These are phyloP conservation scores for Taiozyma sp. DNA, from an alignment of 1,139 yeast species.

Conservation along the genomic window DNA sequence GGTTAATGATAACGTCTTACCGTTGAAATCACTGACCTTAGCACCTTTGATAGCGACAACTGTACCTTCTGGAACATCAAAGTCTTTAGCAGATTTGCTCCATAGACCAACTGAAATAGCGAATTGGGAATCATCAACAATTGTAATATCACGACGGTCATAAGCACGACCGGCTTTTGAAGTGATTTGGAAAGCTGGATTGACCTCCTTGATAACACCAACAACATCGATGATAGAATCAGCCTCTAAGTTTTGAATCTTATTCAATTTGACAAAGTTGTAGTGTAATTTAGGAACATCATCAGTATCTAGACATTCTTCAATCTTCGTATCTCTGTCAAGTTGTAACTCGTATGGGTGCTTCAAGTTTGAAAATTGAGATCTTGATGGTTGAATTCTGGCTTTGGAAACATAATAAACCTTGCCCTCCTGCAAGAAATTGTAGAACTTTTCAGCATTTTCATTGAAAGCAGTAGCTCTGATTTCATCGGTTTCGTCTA, in stretches of 20 bases:
- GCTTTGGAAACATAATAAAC: slow-evolving; percentile 84
- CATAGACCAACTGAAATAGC: slow-evolving; percentile 82
- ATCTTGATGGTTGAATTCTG: slow-evolving; percentile 77
- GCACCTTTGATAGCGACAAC: slow-evolving; percentile 93
- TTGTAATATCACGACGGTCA: slow-evolving; percentile 81
- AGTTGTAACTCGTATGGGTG: slow-evolving; percentile 87
- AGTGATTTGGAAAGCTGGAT: slow-evolving; percentile 73
- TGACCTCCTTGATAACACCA: slow-evolving; percentile 77
- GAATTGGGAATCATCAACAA: slow-evolving; percentile 82
- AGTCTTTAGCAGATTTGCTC: slow-evolving; percentile 84
- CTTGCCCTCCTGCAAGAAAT: slow-evolving; percentile 79
- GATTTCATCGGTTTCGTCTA: slow-evolving; percentile 95
- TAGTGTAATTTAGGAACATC: slow-evolving; percentile 79
- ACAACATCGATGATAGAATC: slow-evolving; percentile 79
- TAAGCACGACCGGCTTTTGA: slow-evolving; percentile 92
- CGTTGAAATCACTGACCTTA: slow-evolving; percentile 84
- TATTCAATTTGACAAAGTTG: slow-evolving; percentile 67
- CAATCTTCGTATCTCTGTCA: slow-evolving; percentile 75
- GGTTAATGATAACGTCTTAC: slow-evolving; percentile 78
- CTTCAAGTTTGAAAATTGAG: slow-evolving; percentile 76
- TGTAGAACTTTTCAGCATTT: slow-evolving; percentile 73
- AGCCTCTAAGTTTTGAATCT: slow-evolving; percentile 62
- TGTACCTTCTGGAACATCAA: slow-evolving; percentile 68
- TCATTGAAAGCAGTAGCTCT: slow-evolving; percentile 94
- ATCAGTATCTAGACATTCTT: slow-evolving; percentile 59